phyloP scores from a whole-genome alignment of 1,139 yeast genomes.

The Taphrina deformans region DNA sequence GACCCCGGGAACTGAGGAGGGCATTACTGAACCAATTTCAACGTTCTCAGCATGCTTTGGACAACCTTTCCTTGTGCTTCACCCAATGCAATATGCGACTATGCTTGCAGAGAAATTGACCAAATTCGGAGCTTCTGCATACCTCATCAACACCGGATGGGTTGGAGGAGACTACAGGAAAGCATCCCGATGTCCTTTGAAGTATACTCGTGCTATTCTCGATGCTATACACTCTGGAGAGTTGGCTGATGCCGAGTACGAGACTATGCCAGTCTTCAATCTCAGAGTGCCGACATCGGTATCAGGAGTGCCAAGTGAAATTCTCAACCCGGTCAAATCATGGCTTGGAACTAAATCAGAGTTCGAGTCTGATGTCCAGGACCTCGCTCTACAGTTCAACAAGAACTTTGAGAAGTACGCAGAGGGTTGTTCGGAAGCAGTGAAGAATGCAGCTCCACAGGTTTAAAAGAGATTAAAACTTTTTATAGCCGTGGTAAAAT shows the following conservation, averaged over 20 bases:
- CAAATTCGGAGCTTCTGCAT: conserved; percentile 85
- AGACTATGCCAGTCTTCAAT: conserved; percentile 82
- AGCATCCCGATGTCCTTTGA: conserved; percentile 96
- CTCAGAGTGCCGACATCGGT: conserved; percentile 80
- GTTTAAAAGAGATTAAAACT: conserved; percentile 14
- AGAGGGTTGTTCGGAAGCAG: conserved; percentile 80
- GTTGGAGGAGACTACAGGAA: conserved; percentile 79
- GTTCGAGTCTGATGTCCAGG: conserved; percentile 66
- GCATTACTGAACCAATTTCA: conserved; percentile 97
- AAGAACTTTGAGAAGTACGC: conserved; percentile 86
- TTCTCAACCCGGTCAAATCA: conserved; percentile 82
- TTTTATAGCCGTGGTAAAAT: neutral
- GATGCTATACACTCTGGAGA: conserved; percentile 94
- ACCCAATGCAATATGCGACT: conserved; percentile 97
- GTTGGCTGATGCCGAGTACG: conserved; percentile 75
- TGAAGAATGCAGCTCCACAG: conserved; percentile 86
- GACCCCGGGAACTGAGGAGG: conserved; percentile 99
- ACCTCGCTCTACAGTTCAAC: conserved; percentile 73
- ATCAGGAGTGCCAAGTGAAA: conserved; percentile 77
- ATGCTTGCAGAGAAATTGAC: conserved; percentile 93
- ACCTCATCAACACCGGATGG: conserved; percentile 99
- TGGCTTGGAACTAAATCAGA: conserved; percentile 72
- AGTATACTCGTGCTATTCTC: conserved; percentile 94
- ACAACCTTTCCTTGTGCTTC: conserved; percentile 96
- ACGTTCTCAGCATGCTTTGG: conserved; percentile 99